Evolutionary conservation across 176 grass and related monocot species (phyloP).

Genomic region (Elaeis guineensis): DNA sequence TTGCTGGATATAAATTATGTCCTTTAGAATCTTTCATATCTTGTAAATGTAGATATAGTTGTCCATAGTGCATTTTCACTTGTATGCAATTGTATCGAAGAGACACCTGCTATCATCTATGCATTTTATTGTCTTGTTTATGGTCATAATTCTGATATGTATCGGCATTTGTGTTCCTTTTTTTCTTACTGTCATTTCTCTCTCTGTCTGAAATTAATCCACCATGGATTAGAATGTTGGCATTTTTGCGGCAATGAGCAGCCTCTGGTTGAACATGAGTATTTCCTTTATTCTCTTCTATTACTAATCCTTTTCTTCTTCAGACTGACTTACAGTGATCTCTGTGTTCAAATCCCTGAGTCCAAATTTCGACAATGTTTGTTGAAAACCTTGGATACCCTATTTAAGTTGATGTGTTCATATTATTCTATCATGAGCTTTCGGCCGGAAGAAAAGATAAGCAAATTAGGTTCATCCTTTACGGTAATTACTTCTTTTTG

Average conservation of each 20-base stretch:
- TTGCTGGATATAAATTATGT: too few species aligned
- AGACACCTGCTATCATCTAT: too few species aligned
- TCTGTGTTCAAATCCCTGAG: slow-evolving; percentile 91
- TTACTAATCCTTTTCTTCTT: slow-evolving; percentile 13
- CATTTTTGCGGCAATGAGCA: neutral
- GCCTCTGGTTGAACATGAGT: neutral
- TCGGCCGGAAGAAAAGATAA: slow-evolving; percentile 57
- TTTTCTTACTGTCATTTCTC: too few species aligned
- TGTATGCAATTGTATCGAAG: neutral
- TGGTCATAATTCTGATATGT: too few species aligned
- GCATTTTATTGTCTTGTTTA: too few species aligned
- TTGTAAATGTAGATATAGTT: neutral
- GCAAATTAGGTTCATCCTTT: slow-evolving; percentile 5
- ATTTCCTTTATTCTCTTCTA: neutral
- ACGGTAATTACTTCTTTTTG: neutral
- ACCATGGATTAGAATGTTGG: neutral
- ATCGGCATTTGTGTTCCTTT: too few species aligned
- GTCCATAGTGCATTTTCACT: neutral
- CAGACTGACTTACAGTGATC: slow-evolving; percentile 98
- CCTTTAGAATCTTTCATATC: too few species aligned
- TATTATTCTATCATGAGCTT: slow-evolving; percentile 93
- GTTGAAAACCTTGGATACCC: slow-evolving; percentile 74
- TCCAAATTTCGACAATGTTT: slow-evolving; percentile 84
- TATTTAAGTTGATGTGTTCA: slow-evolving; percentile 88
- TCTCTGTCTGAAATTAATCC: too few species aligned